Conservation (phyloP, 805 yeast genomes). For the Candida coleopterorum region DNA sequence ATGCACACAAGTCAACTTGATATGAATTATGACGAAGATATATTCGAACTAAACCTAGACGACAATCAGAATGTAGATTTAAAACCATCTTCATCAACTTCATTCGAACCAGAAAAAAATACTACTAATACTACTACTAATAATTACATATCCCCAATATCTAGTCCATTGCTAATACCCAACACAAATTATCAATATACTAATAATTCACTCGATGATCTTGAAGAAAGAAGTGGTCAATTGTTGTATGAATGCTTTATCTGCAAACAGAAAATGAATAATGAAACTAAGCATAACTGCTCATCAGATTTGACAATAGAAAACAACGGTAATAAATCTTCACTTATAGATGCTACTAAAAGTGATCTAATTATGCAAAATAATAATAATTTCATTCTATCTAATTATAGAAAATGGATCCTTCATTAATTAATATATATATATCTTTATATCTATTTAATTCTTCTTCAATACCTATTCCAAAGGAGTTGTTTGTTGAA, state of each 20-base stretch:
- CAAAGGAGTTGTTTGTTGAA: no score
- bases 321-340: neutral
- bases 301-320: neutral
- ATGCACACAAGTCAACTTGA: no score
- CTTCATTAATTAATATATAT: no score
- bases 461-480: no score
- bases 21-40: conserved; percentile 9
- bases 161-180: conserved; percentile 4
- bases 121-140: neutral
- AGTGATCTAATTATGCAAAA: conserved; percentile 10
- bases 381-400: conserved; percentile 15
- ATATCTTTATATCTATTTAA: no score
- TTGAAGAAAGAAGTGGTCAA: no score
- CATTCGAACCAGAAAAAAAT: neutral
- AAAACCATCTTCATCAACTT: conserved; percentile 4
- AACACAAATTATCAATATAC: conserved; percentile 3
- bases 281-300: conserved; percentile 4
- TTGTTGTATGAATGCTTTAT: conserved; percentile 14
- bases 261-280: conserved; percentile 11
- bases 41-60: conserved; percentile 10
- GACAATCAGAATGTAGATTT: conserved; percentile 4
- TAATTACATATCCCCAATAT: conserved; percentile 3
- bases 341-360: neutral
- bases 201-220: no score
- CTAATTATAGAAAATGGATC: conserved; percentile 26